Evolutionary conservation across 176 grass and related monocot species (phyloP).

Genomic region (Hyparrhenia diplandra): DNA sequence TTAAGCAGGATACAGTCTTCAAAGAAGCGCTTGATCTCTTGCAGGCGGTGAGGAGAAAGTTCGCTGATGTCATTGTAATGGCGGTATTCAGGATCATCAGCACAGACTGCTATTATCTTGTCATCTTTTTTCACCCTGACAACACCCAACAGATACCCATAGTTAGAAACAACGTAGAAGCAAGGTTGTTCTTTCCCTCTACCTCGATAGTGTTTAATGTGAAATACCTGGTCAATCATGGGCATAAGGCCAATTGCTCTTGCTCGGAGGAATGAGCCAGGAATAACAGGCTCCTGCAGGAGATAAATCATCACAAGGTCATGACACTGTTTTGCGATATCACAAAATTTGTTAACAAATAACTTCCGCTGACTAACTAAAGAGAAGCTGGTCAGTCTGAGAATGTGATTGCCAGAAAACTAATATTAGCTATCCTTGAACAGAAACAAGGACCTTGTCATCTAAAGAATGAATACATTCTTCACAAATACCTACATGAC

Average conservation of each 20-base stretch:
- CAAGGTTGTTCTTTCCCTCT: background rate
- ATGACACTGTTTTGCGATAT: background rate
- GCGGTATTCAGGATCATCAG: slow-evolving; percentile 66
- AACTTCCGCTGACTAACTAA: too few species aligned
- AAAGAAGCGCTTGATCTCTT: slow-evolving; percentile 58
- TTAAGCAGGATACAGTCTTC: slow-evolving; percentile 58
- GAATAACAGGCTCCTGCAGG: slow-evolving; percentile 55
- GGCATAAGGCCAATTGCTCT: slow-evolving; percentile 73
- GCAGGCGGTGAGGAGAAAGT: slow-evolving; percentile 37
- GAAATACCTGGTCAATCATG: slow-evolving; percentile 72
- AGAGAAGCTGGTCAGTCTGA: too few species aligned
- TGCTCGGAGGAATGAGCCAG: slow-evolving; percentile 53
- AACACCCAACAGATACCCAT: background rate
- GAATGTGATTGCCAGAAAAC: too few species aligned
- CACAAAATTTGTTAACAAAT: background rate
- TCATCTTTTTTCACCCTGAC: slow-evolving; percentile 63
- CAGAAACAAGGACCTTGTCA: too few species aligned
- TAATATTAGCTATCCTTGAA: too few species aligned
- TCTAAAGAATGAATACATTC: too few species aligned
- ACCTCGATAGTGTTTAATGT: background rate
- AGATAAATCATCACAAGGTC: background rate
- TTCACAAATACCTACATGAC: too few species aligned
- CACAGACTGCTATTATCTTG: slow-evolving; percentile 69
- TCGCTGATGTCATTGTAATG: slow-evolving; percentile 55
- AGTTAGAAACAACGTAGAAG: background rate